Percentiles rank a stretch among this genome's conserved stretches.
Evolutionary conservation across 768 basidiomycete genomes (phyloP).

Genomic region (Mrakia frigida): DNA sequence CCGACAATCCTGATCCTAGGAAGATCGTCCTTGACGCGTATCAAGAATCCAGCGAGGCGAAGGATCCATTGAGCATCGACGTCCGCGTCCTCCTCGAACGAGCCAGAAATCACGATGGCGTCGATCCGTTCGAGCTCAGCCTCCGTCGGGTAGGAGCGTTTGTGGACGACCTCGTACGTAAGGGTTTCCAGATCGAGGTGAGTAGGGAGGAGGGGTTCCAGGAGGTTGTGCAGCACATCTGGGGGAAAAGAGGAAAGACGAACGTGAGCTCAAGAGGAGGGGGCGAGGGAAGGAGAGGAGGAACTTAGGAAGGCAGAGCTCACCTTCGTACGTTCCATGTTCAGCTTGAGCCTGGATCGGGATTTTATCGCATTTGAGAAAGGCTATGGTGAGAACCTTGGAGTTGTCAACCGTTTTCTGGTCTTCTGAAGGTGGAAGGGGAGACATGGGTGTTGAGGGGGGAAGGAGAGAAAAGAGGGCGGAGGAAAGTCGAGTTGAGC

Average conservation of each 20-base stretch:
- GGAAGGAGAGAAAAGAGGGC: background rate
- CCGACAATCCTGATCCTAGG: slow-evolving; percentile 37
- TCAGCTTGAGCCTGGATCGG: slow-evolving; percentile 32
- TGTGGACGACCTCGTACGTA: slow-evolving; percentile 37
- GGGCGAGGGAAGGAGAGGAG: background rate
- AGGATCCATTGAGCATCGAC: slow-evolving; percentile 38
- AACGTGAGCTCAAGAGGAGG: too few species aligned
- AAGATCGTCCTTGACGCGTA: slow-evolving; percentile 37
- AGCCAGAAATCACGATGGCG: slow-evolving; percentile 37
- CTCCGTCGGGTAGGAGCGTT: slow-evolving; percentile 38
- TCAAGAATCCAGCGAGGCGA: slow-evolving; percentile 37
- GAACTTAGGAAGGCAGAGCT: background rate
- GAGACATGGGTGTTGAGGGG: background rate
- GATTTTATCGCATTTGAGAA: slow-evolving; percentile 38
- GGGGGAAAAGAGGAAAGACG: background rate
- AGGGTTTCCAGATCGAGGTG: slow-evolving; percentile 35
- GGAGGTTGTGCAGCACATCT: slow-evolving; percentile 39
- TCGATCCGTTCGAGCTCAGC: slow-evolving; percentile 36
- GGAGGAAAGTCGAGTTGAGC: background rate
- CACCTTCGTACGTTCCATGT: slow-evolving; percentile 37
- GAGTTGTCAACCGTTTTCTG: background rate
- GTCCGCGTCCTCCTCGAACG: slow-evolving; percentile 39
- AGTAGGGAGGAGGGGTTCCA: slow-evolving; percentile 36
- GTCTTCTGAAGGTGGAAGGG: background rate
- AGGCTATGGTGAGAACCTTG: slow-evolving; percentile 34